phyloP scores from a whole-genome alignment of 768 basidiomycete species.

The Pleurotus tuoliensis region DNA sequence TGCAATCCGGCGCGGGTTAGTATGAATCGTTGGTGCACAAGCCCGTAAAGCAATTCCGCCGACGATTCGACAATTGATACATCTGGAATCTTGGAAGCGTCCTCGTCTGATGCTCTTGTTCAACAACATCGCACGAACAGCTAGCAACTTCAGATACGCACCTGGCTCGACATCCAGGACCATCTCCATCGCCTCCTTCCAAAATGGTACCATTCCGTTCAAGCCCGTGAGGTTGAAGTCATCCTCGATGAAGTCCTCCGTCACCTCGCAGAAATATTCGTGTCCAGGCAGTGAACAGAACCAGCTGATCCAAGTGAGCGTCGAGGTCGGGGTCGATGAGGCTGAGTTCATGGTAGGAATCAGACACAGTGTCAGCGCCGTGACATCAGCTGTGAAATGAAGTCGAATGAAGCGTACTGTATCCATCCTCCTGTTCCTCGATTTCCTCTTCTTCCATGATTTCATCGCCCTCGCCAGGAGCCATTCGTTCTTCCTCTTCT shows the following conservation, averaged over 20 bases:
- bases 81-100: conserved; percentile 93
- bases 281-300: conserved; percentile 93
- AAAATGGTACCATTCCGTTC: conserved; percentile 95
- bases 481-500: conserved; percentile 62
- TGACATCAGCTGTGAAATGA: not conserved
- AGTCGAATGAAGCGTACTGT: conserved; percentile 57
- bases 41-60: conserved; percentile 94
- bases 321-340: conserved; percentile 87
- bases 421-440: conserved; percentile 72
- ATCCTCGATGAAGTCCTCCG: conserved; percentile 99
- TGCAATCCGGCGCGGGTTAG: conserved; percentile 91
- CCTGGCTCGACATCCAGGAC: conserved; percentile 98
- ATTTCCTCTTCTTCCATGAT: conserved; percentile 66
- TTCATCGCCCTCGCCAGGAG: conserved; percentile 63
- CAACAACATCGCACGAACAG: conserved; percentile 1
- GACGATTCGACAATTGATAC: conserved; percentile 98
- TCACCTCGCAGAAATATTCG: conserved; percentile 97
- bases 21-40: conserved; percentile 97
- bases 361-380: conserved; percentile 11
- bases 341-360: conserved; percentile 37
- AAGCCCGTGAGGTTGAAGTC: conserved; percentile 98
- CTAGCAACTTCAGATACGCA: conserved; percentile 39
- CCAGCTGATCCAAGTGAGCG: conserved; percentile 94
- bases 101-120: conserved; percentile 63
- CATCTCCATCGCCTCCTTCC: conserved; percentile 99